A percentile compares a stretch with the other conserved stretches of the same genome.
phyloP scores from a whole-genome alignment of 805 yeast genomes.

The Myxozyma sirexii region DNA sequence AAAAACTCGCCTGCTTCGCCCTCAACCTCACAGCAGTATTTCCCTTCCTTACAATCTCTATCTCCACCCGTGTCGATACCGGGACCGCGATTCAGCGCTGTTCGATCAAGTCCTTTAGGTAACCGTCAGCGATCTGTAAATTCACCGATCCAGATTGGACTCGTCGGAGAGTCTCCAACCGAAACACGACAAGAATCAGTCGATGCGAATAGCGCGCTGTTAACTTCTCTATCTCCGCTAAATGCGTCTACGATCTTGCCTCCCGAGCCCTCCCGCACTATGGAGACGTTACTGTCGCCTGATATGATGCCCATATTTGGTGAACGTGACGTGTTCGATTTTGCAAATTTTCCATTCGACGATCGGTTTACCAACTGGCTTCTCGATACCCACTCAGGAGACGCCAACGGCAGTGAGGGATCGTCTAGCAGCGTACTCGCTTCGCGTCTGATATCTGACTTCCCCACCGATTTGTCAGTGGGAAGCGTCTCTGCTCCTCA shows the following conservation, averaged over 20 bases:
- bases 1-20: not conserved
- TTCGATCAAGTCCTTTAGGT: conserved; percentile 1
- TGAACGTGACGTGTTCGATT: conserved; percentile 25
- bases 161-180: too few species aligned
- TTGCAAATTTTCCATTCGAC: conserved; percentile 28
- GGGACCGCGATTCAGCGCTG: conserved; percentile 3
- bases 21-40: not conserved
- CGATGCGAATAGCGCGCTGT: not conserved
- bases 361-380: conserved; percentile 29
- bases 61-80: not conserved
- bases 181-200: not conserved
- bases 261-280: not conserved
- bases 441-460: not conserved
- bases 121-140: not conserved
- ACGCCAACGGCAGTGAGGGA: conserved; percentile 12
- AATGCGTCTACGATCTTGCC: not conserved
- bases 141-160: not conserved
- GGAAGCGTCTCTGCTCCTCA: not conserved
- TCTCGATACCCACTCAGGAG: conserved; percentile 21
- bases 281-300: conserved; percentile 3
- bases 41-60: not conserved
- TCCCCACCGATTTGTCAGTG: not conserved
- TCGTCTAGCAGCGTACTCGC: not conserved
- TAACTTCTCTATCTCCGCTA: not conserved
- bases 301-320: conserved; percentile 29